Evolutionary conservation across 2,329 filamentous ascomycete species (phyloP).

Genomic region (Cercospora sp.): DNA sequence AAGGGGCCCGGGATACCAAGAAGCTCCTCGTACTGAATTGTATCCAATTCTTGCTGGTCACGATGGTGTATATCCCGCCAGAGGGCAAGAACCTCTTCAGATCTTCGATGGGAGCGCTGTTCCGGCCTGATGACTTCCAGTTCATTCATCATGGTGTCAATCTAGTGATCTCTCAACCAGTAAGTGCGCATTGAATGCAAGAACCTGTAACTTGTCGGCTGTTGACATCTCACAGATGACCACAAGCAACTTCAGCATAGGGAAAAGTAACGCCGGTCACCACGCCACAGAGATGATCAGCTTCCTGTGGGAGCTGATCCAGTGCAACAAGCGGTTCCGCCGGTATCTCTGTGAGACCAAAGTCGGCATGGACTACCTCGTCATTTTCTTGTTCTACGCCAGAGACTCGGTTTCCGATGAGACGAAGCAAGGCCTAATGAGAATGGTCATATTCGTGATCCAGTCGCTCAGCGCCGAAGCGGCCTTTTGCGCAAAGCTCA

Average conservation of each 20-base stretch:
- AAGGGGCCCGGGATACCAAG: constrained; percentile 76
- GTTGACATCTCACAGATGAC: too few relatives aligned
- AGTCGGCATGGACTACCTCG: constrained; percentile 86
- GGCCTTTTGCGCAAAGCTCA: constrained; percentile 85
- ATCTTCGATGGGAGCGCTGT: constrained; percentile 84
- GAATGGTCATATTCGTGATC: constrained; percentile 96
- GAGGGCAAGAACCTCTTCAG: constrained; percentile 81
- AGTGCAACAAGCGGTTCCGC: constrained; percentile 96
- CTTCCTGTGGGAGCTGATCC: constrained; percentile 94
- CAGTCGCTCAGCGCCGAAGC: constrained; percentile 93
- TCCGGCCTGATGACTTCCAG: constrained; percentile 94
- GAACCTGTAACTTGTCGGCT: too few relatives aligned
- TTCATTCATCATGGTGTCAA: constrained; percentile 61
- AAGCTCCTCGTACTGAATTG: constrained; percentile 90
- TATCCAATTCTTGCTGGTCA: constrained; percentile 80
- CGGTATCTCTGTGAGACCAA: constrained; percentile 97
- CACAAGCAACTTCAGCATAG: constrained; percentile 78
- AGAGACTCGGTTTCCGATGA: constrained; percentile 83
- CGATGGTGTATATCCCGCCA: constrained; percentile 36
- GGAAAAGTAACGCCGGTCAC: constrained; percentile 74
- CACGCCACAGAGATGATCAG: constrained; percentile 96
- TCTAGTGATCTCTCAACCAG: constrained; percentile 75
- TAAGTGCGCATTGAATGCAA: too few relatives aligned
- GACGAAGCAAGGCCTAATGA: constrained; percentile 85
- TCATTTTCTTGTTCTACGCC: constrained; percentile 88